Conservation (phyloP, 352 stramenopile genomes). For the Pythium diclinum region DNA sequence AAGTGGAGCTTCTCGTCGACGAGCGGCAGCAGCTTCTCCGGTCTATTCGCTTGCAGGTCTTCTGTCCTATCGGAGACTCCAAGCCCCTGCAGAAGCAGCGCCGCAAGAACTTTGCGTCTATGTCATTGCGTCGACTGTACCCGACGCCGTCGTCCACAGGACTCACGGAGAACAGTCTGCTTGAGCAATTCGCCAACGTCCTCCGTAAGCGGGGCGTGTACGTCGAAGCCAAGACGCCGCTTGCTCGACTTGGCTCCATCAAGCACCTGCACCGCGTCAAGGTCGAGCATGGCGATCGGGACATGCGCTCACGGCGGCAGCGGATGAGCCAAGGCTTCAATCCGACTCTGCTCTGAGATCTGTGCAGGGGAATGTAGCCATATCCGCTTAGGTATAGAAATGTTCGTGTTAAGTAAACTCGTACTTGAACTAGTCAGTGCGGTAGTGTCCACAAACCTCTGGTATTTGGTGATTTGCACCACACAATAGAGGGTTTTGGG, state of each 20-base stretch:
- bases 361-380: neutral
- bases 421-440: neutral
- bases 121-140: slow-evolving; percentile 40
- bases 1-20: slow-evolving; percentile 76
- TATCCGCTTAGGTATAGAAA: slow-evolving; percentile 3
- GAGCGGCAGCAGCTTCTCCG: slow-evolving; percentile 57
- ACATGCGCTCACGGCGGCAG: slow-evolving; percentile 23
- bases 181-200: slow-evolving; percentile 60
- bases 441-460: neutral
- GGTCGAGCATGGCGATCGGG: slow-evolving; percentile 18
- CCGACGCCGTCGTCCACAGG: slow-evolving; percentile 40
- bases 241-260: slow-evolving; percentile 54
- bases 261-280: slow-evolving; percentile 42
- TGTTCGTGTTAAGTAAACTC: slow-evolving; percentile 1
- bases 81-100: slow-evolving; percentile 35
- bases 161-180: slow-evolving; percentile 55
- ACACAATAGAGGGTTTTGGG: neutral
- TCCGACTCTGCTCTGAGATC: slow-evolving; percentile 4
- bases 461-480: neutral
- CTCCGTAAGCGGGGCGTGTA: slow-evolving; percentile 61
- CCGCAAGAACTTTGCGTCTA: slow-evolving; percentile 21
- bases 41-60: slow-evolving; percentile 63
- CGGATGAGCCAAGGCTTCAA: slow-evolving; percentile 21
- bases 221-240: slow-evolving; percentile 43
- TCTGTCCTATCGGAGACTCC: slow-evolving; percentile 50